These are phyloP conservation scores for Ogataea methanolica DNA, from an alignment of 805 yeast genomes.

Conservation along the genomic window DNA sequence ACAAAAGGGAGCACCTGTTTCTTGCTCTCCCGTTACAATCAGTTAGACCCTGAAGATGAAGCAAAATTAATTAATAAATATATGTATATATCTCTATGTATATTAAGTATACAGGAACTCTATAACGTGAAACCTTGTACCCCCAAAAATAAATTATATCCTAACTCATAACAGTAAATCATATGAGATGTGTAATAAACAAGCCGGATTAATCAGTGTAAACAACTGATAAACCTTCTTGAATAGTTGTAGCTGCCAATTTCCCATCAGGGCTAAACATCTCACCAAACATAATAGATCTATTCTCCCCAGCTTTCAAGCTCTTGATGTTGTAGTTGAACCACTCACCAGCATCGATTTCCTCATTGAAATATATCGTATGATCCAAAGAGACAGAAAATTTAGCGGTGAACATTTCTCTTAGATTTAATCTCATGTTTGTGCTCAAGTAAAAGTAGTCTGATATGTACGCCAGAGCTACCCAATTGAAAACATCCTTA, in stretches of 20 bases:
- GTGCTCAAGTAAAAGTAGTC: slow-evolving; percentile 53
- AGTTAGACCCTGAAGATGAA: no score
- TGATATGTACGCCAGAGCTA: slow-evolving; percentile 54
- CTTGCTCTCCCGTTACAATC: no score
- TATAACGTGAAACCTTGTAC: no score
- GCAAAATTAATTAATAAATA: no score
- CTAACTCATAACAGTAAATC: no score
- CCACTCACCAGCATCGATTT: slow-evolving; percentile 42
- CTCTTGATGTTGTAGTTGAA: slow-evolving; percentile 44
- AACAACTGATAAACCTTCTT: slow-evolving; percentile 54
- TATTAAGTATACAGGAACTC: no score
- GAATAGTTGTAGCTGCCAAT: slow-evolving; percentile 56
- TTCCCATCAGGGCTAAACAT: slow-evolving; percentile 45
- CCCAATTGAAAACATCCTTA: slow-evolving; percentile 41
- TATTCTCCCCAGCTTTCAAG: slow-evolving; percentile 44
- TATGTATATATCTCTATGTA: no score
- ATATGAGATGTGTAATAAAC: no score
- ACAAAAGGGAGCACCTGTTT: no score
- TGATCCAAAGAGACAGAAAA: slow-evolving; percentile 65
- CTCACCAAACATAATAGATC: slow-evolving; percentile 56
- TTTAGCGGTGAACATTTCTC: slow-evolving; percentile 40
- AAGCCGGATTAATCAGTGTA: slow-evolving; percentile 12
- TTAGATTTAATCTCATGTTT: slow-evolving; percentile 46
- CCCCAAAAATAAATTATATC: no score
- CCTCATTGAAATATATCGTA: slow-evolving; percentile 57